Evolutionary conservation across 441 rosid species (phyloP), one percentile per base, ranked within the genome.

Genomic region (Geranium incanum): DNA sequence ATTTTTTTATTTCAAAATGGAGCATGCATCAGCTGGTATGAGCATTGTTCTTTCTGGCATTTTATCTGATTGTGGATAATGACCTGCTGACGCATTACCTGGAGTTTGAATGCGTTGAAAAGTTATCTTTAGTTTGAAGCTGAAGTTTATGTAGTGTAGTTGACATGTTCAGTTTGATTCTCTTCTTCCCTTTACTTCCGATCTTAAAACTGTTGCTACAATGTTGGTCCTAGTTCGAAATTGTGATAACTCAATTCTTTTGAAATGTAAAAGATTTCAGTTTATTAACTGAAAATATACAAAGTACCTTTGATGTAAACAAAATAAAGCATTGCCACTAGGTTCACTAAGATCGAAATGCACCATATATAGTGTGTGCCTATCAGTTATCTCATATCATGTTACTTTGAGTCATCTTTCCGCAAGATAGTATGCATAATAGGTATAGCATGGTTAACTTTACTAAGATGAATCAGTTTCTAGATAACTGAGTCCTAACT

Each of bases 21-120:
- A 94, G 94, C 84, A 90, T 94, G 99, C 99, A 94, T 83, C 99
- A 90, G 75, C 80, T 94, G 95, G 97, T 92, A 81, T 65, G 82
- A 23, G 55, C 28, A 57, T 43, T 15, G 39, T 21, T 38, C 70
- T 21, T 59, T 48, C 62, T 19, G 4, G 67, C 68, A 57, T 72
- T 75, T 55, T 60, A 16, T 73, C 66, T 76, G 36, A 6, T 64
- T 7, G 41, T 50, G 57, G 23, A 59, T 63, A 69, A 36, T 5
- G 33, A 67, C 55, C 38, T 48, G 6, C 69, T 19, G 57, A 66
- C 11, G 36, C 18, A 21, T 1, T 23, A 52, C 65, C 71, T 66
- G 16, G 18, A 28, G 11, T 69, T 59, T 11, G 39, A 57, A 64
- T 69, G 68, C 62, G 50, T 68, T 55, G 18, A n/a, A 48, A 67